Conservation (phyloP, 2,329 filamentous ascomycete genomes). For the Cercospora janseana region DNA sequence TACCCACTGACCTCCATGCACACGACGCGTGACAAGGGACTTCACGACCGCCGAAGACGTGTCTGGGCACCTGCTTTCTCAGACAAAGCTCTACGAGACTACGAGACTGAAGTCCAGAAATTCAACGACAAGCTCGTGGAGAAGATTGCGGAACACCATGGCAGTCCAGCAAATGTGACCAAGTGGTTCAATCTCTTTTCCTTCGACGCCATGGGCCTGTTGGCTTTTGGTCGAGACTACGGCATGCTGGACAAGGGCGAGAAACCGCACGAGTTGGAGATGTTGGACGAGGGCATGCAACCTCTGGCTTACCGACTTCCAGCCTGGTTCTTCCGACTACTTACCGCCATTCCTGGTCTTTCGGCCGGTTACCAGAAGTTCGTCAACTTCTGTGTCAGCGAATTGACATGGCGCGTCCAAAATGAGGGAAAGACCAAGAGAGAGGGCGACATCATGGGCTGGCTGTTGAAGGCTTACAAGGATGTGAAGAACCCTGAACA, state of each 20-base stretch:
- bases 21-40: constrained; percentile 38
- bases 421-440: constrained; percentile 28
- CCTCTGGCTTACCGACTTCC: constrained; percentile 34
- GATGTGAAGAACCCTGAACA: constrained; percentile 31
- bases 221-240: constrained; percentile 47
- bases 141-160: constrained; percentile 32
- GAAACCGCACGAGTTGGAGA: constrained; percentile 39
- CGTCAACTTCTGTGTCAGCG: constrained; percentile 40
- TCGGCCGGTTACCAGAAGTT: constrained; percentile 39
- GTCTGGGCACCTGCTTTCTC: constrained; percentile 46
- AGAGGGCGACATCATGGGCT: constrained; percentile 35
- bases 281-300: constrained; percentile 40
- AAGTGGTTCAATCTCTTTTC: constrained; percentile 46
- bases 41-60: constrained; percentile 44
- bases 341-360: constrained; percentile 39
- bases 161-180: constrained; percentile 40
- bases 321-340: constrained; percentile 40
- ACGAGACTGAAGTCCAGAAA: constrained; percentile 41
- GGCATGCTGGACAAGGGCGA: constrained; percentile 41
- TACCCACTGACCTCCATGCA: constrained; percentile 42
- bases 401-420: constrained; percentile 38
- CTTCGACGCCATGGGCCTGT: constrained; percentile 49
- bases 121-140: constrained; percentile 41
- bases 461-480: constrained; percentile 36
- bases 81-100: constrained; percentile 43